phyloP scores from a whole-genome alignment of 306 rosid genomes.

The Vigna radiata region DNA sequence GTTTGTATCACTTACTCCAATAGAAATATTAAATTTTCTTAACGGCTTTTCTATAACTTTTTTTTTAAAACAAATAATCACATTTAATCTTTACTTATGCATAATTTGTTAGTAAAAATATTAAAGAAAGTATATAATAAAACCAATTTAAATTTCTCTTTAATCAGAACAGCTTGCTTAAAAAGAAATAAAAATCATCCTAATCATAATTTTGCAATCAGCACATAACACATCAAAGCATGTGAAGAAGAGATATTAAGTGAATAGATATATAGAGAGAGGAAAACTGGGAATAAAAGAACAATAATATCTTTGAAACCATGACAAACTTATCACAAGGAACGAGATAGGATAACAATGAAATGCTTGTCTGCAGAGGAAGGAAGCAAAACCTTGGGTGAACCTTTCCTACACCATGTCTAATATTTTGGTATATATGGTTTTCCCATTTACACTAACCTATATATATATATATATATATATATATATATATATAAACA shows the following conservation, averaged over 20 bases:
- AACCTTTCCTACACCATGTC: constrained; percentile 52
- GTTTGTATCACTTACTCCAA: background rate
- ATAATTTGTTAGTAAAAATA: too few relatives aligned
- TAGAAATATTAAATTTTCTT: too few relatives aligned
- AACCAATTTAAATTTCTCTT: too few relatives aligned
- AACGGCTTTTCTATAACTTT: too few relatives aligned
- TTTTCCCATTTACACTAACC: constrained; percentile 61
- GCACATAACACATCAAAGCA: background rate
- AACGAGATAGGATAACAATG: constrained; percentile 44
- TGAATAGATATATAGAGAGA: background rate
- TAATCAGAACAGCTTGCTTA: too few relatives aligned
- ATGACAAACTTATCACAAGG: constrained; percentile 53
- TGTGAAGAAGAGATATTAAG: background rate
- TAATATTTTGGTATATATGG: constrained; percentile 44
- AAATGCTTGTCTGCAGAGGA: constrained; percentile 50
- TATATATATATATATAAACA: constrained; percentile 42
- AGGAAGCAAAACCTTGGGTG: constrained; percentile 54
- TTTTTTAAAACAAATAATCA: too few relatives aligned
- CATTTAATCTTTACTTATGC: too few relatives aligned
- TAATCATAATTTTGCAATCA: background rate
- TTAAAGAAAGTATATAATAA: too few relatives aligned
- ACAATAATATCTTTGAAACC: constrained; percentile 40
- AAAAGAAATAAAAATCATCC: too few relatives aligned
- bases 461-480: constrained; percentile 44
- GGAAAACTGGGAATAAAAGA: constrained; percentile 20